Percentiles rank a stretch among this genome's conserved stretches.
Conservation (phyloP, 192 early-diverging fungal species). For the Chytriomyces hyalinus region DNA sequence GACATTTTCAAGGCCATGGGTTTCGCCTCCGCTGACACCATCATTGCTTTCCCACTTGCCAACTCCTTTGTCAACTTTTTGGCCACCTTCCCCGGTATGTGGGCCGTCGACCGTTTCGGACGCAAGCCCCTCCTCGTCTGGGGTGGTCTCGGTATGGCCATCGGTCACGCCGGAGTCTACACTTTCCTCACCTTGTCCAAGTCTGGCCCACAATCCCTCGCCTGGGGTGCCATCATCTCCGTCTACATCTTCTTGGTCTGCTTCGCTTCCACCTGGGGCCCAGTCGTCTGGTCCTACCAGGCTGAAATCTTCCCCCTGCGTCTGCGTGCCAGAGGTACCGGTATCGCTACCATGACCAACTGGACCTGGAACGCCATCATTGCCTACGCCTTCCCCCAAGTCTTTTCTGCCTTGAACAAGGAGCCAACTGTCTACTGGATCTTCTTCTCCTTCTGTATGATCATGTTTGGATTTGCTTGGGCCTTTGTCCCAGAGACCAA, state of each 20-base stretch:
- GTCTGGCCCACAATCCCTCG: slow-evolving; percentile 33
- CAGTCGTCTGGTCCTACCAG: slow-evolving; percentile 74
- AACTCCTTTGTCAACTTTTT: slow-evolving; percentile 86
- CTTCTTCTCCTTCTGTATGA: slow-evolving; percentile 50
- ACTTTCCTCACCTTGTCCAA: slow-evolving; percentile 58
- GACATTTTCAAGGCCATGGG: slow-evolving; percentile 57
- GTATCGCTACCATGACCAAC: slow-evolving; percentile 74
- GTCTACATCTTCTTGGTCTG: slow-evolving; percentile 70
- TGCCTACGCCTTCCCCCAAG: slow-evolving; percentile 54
- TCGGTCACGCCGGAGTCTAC: slow-evolving; percentile 68
- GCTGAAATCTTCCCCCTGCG: slow-evolving; percentile 78
- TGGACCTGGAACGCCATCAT: slow-evolving; percentile 70
- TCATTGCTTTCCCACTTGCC: slow-evolving; percentile 53
- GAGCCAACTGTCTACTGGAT: slow-evolving; percentile 47
- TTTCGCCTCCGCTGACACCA: slow-evolving; percentile 29
- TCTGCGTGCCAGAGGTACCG: slow-evolving; percentile 68
- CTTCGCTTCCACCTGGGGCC: slow-evolving; percentile 77
- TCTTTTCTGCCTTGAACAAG: not conserved
- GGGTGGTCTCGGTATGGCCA: slow-evolving; percentile 72
- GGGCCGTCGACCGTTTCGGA: slow-evolving; percentile 84
- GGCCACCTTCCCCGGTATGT: slow-evolving; percentile 86
- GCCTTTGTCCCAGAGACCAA: slow-evolving; percentile 76
- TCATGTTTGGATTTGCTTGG: slow-evolving; percentile 43
- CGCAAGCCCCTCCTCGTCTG: slow-evolving; percentile 79
- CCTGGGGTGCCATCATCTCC: slow-evolving; percentile 61